phyloP scores from a whole-genome alignment of 2,329 filamentous ascomycete genomes.

The Orbilia ellipsospora region DNA sequence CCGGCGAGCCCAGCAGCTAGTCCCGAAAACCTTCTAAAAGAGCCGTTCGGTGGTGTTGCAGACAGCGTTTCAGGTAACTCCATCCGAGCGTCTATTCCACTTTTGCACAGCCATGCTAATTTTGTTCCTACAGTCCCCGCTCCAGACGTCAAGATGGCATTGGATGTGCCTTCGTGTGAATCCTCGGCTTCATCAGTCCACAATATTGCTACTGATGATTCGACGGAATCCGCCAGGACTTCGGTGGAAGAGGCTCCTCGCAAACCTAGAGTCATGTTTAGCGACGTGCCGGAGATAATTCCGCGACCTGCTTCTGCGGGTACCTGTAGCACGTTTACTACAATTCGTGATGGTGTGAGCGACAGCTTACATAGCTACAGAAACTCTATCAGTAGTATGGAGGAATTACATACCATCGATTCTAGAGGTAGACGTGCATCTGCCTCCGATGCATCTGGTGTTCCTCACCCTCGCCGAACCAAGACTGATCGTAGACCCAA shows the following conservation, averaged over 20 bases:
- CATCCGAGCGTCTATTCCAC: constrained; percentile 36
- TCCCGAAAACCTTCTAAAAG: constrained; percentile 41
- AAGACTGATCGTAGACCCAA: constrained; percentile 50
- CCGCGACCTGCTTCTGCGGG: constrained; percentile 86
- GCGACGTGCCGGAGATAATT: constrained; percentile 84
- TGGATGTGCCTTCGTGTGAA: constrained; percentile 44
- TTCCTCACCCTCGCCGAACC: constrained; percentile 18
- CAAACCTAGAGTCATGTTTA: constrained; percentile 78
- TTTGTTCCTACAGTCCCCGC: constrained; percentile 35
- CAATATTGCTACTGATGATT: constrained; percentile 38
- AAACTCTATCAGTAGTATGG: constrained; percentile 58
- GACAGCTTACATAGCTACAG: constrained; percentile 70
- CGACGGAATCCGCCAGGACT: constrained; percentile 46
- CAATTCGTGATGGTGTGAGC: constrained; percentile 77
- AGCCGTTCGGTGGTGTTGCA: constrained; percentile 31
- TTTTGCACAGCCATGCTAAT: constrained; percentile 49
- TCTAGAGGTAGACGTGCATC: constrained; percentile 63
- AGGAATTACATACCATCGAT: constrained; percentile 60
- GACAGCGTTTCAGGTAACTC: constrained; percentile 39
- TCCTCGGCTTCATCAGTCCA: constrained; percentile 50
- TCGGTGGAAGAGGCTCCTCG: constrained; percentile 52
- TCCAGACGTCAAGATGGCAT: constrained; percentile 33
- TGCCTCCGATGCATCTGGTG: constrained; percentile 61
- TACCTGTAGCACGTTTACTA: constrained; percentile 79
- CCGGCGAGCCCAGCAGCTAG: constrained; percentile 40